Conservation (phyloP, 208 protist genomes). For the Spongospora subterranea region DNA sequence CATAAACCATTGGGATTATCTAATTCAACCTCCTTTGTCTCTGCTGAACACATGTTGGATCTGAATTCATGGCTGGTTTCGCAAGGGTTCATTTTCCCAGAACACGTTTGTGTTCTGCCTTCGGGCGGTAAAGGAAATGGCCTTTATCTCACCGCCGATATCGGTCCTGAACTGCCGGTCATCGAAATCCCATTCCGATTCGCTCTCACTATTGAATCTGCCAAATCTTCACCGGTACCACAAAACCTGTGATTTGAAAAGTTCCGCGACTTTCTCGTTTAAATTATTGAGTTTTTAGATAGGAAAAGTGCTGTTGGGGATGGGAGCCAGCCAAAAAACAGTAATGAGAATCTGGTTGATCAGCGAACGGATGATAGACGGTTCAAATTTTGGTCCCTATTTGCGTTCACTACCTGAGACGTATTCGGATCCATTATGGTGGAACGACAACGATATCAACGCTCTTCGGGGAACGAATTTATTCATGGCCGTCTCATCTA, state of each 20-base stretch:
- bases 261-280: background rate
- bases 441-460: background rate
- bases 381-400: slow-evolving; percentile 25
- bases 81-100: background rate
- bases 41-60: too few relatives aligned
- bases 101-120: background rate
- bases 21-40: too few relatives aligned
- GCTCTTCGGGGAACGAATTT: background rate
- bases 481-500: background rate
- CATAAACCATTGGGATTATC: too few relatives aligned
- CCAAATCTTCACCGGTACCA: background rate
- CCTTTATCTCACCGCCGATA: background rate
- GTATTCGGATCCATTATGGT: slow-evolving; percentile 15
- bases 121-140: background rate
- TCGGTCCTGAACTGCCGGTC: background rate
- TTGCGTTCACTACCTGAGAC: background rate
- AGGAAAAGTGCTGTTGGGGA: background rate
- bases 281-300: slow-evolving; percentile 4
- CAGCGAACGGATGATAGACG: background rate
- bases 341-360: slow-evolving; percentile 4
- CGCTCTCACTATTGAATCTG: background rate
- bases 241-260: background rate
- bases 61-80: background rate
- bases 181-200: slow-evolving; percentile 2
- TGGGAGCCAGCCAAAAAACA: background rate